Evolutionary conservation across 495 filamentous ascomycete species (phyloP), one percentile per base, ranked within the genome.

Genomic region (Cudoniella acicularis): DNA sequence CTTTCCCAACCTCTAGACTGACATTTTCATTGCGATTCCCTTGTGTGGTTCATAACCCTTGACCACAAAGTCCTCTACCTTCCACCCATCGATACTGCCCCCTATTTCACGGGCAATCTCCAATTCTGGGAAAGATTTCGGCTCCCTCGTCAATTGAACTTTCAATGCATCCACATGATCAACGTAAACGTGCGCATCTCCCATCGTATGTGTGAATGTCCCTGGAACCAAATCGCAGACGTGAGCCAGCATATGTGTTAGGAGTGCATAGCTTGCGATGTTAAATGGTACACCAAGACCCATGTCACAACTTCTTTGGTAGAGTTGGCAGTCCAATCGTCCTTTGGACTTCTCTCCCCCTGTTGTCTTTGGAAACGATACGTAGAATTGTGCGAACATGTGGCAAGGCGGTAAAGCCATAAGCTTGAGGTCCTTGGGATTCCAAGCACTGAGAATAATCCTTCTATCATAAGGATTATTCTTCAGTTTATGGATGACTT

Each of bases 351-450:
- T 52, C 57, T 40, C 43, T 40, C 45, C 60, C 13, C 22, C 55
- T 18, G 54, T 45, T 25, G 52, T 52, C 30, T 68, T 75, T 56
- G 89, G 88, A 70, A 83, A 97, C 1, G 87, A 90, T 40, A 98
- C 92, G 66, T 97, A 97, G 67, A 98, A 98, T 73, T 98, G 95
- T 13, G 93, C 93, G 75, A 98, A 96, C 94, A 98, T 96, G 71
- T 98, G 94, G 68, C 94, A 98, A 2, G 95, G 94, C 61, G 94
- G 94, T 18, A 98, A 79, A 1, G 91, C 94, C 94, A 98, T 98
- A 71, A 89, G 85, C 48, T 73, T 73, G 64, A 98, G 65, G 70
- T 96, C 94, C 3, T 81, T 81, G 2, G 91, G 91, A 68, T 98
- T 98, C 94, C 94, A 98, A 0, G 94, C 94, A 55, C 78, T 86